Evolutionary conservation across 768 basidiomycete species (phyloP).

Genomic region (Exsudoporus frostii): DNA sequence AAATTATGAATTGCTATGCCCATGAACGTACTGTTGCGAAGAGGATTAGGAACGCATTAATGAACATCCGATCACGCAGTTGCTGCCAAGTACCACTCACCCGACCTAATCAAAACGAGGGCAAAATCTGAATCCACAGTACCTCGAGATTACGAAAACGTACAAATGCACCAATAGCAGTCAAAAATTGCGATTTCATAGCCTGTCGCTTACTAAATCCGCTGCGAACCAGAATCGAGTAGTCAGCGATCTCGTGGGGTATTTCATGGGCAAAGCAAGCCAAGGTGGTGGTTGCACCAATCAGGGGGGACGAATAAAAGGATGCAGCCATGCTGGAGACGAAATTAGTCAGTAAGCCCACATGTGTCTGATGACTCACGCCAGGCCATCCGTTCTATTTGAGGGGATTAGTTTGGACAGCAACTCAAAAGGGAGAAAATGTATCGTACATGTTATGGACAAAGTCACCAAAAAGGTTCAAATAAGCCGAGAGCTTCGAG

Average conservation of each 20-base stretch:
- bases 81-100: slow-evolving; percentile 19
- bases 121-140: slow-evolving; percentile 14
- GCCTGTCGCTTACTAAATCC: slow-evolving; percentile 90
- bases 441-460: slow-evolving; percentile 80
- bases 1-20: slow-evolving; percentile 82
- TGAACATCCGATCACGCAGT: slow-evolving; percentile 3
- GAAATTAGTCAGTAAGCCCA: slow-evolving; percentile 1
- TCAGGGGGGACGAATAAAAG: slow-evolving; percentile 93
- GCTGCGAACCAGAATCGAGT: slow-evolving; percentile 86
- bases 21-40: slow-evolving; percentile 66
- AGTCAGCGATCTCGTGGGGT: slow-evolving; percentile 96
- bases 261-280: slow-evolving; percentile 96
- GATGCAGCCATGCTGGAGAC: slow-evolving; percentile 80
- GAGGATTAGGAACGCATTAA: background rate
- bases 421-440: slow-evolving; percentile 11
- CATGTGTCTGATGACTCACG: slow-evolving; percentile 48
- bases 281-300: slow-evolving; percentile 92
- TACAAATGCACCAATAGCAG: slow-evolving; percentile 90
- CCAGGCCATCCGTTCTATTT: slow-evolving; percentile 84
- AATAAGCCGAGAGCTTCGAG: slow-evolving; percentile 85
- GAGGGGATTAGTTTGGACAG: slow-evolving; percentile 14
- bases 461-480: slow-evolving; percentile 92
- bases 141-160: slow-evolving; percentile 18
- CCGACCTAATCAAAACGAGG: slow-evolving; percentile 33
- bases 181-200: slow-evolving; percentile 91